Evolutionary conservation across 1,284 basidiomycete genomes (phyloP).

Genomic region (Phaffia rhodozyma): DNA sequence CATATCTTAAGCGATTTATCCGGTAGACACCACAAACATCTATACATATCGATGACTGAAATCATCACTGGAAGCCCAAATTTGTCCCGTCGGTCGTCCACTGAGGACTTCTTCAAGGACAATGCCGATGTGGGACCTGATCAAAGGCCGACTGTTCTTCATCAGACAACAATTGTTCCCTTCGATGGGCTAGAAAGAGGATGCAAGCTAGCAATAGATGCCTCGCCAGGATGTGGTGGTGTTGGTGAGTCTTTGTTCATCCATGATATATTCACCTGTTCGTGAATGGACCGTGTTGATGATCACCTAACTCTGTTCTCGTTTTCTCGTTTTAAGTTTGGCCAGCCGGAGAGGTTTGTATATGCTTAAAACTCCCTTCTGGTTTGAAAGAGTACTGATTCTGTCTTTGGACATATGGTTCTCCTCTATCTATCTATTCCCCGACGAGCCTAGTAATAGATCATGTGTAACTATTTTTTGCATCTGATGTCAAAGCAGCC

Average conservation of each 20-base stretch:
- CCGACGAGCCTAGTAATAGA: neutral
- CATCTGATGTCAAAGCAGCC: constrained; percentile 12
- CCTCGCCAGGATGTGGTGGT: constrained; percentile 13
- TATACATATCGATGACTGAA: too few species aligned
- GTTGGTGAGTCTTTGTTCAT: neutral
- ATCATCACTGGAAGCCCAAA: too few species aligned
- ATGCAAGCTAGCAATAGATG: constrained; percentile 5
- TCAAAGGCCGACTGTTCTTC: constrained; percentile 8
- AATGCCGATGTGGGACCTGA: neutral
- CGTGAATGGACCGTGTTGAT: too few species aligned
- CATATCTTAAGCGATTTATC: too few species aligned
- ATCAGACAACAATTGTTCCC: neutral
- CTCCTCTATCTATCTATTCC: neutral
- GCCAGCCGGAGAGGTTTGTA: constrained; percentile 13
- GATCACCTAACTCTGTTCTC: too few species aligned
- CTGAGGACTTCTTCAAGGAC: neutral
- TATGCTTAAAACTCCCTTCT: neutral
- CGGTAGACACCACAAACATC: too few species aligned
- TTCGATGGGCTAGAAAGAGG: neutral
- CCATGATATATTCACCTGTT: too few species aligned
- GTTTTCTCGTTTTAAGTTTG: neutral
- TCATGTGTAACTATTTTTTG: constrained; percentile 19
- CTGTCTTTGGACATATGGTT: too few species aligned
- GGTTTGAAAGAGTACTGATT: neutral
- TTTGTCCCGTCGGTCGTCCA: neutral